Percentiles rank a stretch among this genome's conserved stretches.
Conservation (phyloP, 305 asterid species). For the Fraxinus xanthoxyloides region DNA sequence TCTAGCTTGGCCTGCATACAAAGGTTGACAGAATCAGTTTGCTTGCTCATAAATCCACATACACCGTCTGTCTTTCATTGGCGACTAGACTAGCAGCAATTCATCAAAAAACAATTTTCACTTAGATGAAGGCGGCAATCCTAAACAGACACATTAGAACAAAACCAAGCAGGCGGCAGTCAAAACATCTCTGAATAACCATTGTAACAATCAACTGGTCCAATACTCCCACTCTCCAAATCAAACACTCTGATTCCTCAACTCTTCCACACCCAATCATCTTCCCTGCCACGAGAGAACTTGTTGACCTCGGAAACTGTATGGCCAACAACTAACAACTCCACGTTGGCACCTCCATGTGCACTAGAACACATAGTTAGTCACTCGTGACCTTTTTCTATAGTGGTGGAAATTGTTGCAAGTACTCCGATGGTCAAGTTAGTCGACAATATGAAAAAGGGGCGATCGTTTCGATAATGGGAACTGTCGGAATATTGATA, state of each 20-base stretch:
- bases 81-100: not conserved
- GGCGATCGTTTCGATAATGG: no score
- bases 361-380: no score
- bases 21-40: constrained; percentile 9
- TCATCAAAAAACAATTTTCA: not conserved
- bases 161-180: constrained; percentile 85
- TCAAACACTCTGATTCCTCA: constrained; percentile 61
- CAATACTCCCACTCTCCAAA: constrained; percentile 65
- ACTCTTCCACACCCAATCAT: constrained; percentile 48
- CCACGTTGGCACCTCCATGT: no score
- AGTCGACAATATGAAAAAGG: no score
- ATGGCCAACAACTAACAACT: no score
- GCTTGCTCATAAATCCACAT: not conserved
- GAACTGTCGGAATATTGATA: no score
- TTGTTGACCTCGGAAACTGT: constrained; percentile 12
- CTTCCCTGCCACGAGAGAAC: constrained; percentile 44
- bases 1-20: constrained; percentile 41
- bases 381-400: no score
- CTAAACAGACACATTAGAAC: constrained; percentile 32
- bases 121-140: not conserved
- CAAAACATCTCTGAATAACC: constrained; percentile 68
- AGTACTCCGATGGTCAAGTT: no score
- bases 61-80: not conserved
- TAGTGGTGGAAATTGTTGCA: no score
- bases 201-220: constrained; percentile 36